Base-by-base conservation (phyloP, 2,329 filamentous ascomycete genomes). In the Plectosphaerella sp. region DNA sequence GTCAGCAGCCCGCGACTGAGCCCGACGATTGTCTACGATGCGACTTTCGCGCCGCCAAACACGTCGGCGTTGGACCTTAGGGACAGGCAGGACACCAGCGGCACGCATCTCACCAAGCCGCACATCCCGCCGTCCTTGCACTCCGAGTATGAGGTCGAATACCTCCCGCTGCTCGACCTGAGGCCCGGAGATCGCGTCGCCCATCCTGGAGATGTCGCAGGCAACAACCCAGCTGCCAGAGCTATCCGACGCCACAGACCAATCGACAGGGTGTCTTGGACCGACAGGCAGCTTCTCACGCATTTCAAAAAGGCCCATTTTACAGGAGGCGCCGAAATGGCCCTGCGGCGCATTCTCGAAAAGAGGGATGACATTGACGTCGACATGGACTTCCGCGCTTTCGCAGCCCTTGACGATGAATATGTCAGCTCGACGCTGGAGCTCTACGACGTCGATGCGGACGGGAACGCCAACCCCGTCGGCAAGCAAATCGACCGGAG, bases 381-480 rank as follows among this genome's bases (percentile, higher is more conserved):
- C 20, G 52, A 60, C 3, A 52, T 60, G 15, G 47, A 68, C 9
- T 69, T 75, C 35, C 52, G 59, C 14, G 60, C 63, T 36, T 69
- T 69, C 58, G 69, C 69, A 2, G 58, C 64, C 8, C 68, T 64
- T 37, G 71, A 74, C 41, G 63, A 67, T 8, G 66, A 70, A 25
- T 73, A 74, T 39, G 70, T 71, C 4, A 76, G 77, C 53, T 75
- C 76, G 3, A 78, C 79, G 15, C 81, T 80, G 55, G 79, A 82
- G 57, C 75, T 84, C 4, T 84, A 81, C 58, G 80, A 84, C 55
- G 70, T 84, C 12, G 72, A 71, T 1, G 63, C 64, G 4, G 73
- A 80, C 50, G 75, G 76, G 3, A 58, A 63, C 2, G 71, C 75
- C 9, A 64, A 48, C 2, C 55, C 50, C 4, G 55, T 57, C 1